Percentiles rank a stretch among this genome's conserved stretches.
Evolutionary conservation across 1,139 yeast genomes (phyloP).

Genomic region (Suhomyces ambrosiae): DNA sequence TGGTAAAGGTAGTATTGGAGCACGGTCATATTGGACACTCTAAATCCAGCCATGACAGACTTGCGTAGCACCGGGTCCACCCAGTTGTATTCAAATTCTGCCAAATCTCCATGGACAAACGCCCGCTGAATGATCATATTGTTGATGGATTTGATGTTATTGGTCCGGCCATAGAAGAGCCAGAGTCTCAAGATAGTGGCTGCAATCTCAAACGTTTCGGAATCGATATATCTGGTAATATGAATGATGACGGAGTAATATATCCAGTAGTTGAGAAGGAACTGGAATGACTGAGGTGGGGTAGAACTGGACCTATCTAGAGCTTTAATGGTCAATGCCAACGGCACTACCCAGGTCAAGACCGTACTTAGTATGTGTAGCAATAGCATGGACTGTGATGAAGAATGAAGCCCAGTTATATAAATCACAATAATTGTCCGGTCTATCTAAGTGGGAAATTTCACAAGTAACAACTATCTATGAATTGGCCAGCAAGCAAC

Average conservation of each 20-base stretch:
- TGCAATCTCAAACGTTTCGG: conserved; percentile 7
- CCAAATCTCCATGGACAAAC: conserved; percentile 8
- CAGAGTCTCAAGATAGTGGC: conserved; percentile 13
- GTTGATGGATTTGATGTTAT: conserved; percentile 15
- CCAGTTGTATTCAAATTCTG: conserved; percentile 8
- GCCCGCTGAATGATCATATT: conserved; percentile 5
- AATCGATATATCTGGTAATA: conserved; percentile 12
- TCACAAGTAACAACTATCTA: no score
- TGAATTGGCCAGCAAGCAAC: no score
- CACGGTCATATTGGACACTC: conserved; percentile 3
- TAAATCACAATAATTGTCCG: no score
- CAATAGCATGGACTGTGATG: conserved; percentile 2
- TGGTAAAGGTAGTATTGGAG: conserved; percentile 12
- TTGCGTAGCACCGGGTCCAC: conserved; percentile 14
- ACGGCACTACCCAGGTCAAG: conserved; percentile 17
- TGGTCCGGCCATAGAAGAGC: conserved; percentile 19
- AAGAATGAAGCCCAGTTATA: neutral
- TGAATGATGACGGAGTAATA: conserved; percentile 17
- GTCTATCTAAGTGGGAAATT: no score
- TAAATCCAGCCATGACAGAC: conserved; percentile 5
- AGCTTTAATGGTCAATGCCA: conserved; percentile 18
- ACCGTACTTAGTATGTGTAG: conserved; percentile 6
- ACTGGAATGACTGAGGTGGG: conserved; percentile 14
- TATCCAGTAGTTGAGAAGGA: conserved; percentile 20
- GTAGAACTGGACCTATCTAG: conserved; percentile 10